phyloP scores from a whole-genome alignment of 2,329 filamentous ascomycete genomes.

The Ciborinia camelliae region DNA sequence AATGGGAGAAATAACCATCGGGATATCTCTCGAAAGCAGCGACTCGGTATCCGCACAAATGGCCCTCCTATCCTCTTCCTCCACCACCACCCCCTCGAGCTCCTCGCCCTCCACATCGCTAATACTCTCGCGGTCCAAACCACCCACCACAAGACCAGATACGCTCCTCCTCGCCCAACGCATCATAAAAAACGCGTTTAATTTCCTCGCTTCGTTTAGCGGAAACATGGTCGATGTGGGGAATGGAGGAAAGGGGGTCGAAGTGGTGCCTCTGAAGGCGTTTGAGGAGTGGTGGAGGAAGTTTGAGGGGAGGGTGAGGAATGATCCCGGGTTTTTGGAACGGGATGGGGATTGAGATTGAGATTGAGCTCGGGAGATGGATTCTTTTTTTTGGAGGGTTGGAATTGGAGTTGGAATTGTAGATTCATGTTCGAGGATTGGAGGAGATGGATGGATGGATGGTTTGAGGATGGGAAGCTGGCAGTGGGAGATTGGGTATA shows the following conservation, averaged over 20 bases:
- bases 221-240: slow-evolving; percentile 44
- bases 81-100: not conserved
- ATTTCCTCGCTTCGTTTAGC: slow-evolving; percentile 88
- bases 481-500: no score
- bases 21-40: slow-evolving; percentile 76
- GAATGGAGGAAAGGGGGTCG: slow-evolving; percentile 54
- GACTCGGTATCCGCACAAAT: slow-evolving; percentile 69
- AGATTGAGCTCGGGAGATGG: no score
- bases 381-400: no score
- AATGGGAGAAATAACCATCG: slow-evolving; percentile 60
- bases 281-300: slow-evolving; percentile 99
- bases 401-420: no score
- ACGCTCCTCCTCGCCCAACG: slow-evolving; percentile 82
- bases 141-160: slow-evolving; percentile 38
- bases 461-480: no score
- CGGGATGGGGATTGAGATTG: slow-evolving; percentile 41
- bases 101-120: slow-evolving; percentile 44
- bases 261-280: slow-evolving; percentile 88
- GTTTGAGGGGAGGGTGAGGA: slow-evolving; percentile 82
- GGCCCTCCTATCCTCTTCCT: slow-evolving; percentile 50
- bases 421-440: no score
- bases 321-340: slow-evolving; percentile 87
- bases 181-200: slow-evolving; percentile 96
- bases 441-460: no score
- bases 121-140: slow-evolving; percentile 21